Conservation (phyloP, 1,139 yeast species). For the Blastobotrys aristatus region DNA sequence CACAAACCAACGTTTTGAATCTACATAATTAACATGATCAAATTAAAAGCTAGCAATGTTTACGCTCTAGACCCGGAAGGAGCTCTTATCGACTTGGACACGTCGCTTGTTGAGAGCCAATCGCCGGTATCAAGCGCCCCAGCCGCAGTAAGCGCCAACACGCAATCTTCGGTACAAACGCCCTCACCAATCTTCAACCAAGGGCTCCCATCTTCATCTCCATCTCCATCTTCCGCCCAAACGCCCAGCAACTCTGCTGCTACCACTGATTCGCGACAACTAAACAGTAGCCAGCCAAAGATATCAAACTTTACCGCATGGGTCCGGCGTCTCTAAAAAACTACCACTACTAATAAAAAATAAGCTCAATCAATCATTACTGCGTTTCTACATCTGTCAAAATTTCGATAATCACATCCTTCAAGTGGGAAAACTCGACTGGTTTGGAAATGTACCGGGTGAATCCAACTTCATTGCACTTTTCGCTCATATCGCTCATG, state of each 20-base stretch:
- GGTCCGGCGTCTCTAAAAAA: conserved; percentile 5
- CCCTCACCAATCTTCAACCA: conserved; percentile 5
- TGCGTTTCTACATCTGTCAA: conserved; percentile 14
- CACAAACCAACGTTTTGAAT: too few relatives aligned
- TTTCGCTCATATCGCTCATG: conserved; percentile 74
- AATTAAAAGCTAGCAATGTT: conserved; percentile 1
- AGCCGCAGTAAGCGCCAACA: background rate
- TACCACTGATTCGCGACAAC: background rate
- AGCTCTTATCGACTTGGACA: background rate
- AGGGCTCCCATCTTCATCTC: too few relatives aligned
- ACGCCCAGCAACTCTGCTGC: conserved; percentile 1
- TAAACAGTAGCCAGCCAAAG: too few relatives aligned
- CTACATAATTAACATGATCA: too few relatives aligned
- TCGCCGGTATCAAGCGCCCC: background rate
- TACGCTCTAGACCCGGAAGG: conserved; percentile 2
- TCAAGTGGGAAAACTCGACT: conserved; percentile 30
- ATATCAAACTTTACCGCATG: conserved; percentile 6
- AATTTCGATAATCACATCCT: conserved; percentile 20
- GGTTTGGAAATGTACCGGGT: conserved; percentile 77
- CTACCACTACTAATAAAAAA: background rate
- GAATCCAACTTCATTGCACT: conserved; percentile 70
- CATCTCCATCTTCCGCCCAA: too few relatives aligned
- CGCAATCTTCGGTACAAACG: background rate
- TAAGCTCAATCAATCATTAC: background rate
- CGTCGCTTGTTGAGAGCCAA: background rate